phyloP scores from a whole-genome alignment of 2,329 filamentous ascomycete species.

The Colletotrichum phormii region DNA sequence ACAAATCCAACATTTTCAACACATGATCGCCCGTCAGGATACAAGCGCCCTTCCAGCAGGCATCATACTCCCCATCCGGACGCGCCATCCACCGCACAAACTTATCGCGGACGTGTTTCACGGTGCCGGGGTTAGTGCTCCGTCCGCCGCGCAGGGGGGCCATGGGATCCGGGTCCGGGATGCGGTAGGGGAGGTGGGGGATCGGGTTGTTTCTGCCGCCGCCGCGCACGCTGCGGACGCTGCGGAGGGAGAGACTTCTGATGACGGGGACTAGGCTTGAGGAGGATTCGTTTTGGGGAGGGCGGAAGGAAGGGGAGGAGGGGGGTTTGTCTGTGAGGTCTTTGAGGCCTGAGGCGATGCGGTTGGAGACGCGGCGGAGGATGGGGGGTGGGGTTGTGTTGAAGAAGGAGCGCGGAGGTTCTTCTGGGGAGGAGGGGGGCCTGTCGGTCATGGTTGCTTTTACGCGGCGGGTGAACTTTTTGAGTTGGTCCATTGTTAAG shows the following conservation, averaged over 20 bases:
- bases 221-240: too few relatives aligned
- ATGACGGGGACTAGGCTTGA: background rate
- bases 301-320: background rate
- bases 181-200: conserved; percentile 2
- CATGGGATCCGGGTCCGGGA: background rate
- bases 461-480: background rate
- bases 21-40: background rate
- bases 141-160: background rate
- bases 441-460: background rate
- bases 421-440: background rate
- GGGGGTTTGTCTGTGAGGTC: background rate
- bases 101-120: background rate
- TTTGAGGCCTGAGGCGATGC: background rate
- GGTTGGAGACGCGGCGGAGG: background rate
- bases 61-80: background rate
- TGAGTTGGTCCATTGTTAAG: background rate
- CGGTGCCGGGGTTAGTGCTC: background rate
- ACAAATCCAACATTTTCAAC: conserved; percentile 8
- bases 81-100: background rate
- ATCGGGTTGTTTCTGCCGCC: background rate
- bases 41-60: background rate
- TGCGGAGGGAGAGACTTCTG: background rate
- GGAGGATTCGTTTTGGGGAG: background rate
- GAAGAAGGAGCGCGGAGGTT: background rate
- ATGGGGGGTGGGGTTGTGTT: background rate